These are phyloP conservation scores for Cubamyces sp. DNA, from an alignment of 768 basidiomycete species.

Conservation along the genomic window DNA sequence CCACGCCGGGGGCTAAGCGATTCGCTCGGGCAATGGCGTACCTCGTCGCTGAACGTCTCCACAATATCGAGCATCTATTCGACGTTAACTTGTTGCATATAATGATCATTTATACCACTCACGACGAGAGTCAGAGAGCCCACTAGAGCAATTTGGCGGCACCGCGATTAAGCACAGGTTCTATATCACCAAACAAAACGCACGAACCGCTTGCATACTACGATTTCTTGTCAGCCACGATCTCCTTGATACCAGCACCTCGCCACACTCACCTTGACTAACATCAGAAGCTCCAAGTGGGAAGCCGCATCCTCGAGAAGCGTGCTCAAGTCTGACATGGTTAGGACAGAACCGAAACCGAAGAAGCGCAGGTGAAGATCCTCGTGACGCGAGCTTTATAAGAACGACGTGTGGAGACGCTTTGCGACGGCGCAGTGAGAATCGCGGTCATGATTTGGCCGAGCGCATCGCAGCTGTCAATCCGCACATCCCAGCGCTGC, in stretches of 20 bases:
- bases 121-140: background rate
- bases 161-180: background rate
- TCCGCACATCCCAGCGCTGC: no score
- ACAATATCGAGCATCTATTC: background rate
- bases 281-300: background rate
- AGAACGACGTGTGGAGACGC: no score
- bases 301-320: background rate
- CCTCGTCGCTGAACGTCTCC: conserved; percentile 11
- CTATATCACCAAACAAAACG: background rate
- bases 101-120: background rate
- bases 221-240: no score
- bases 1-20: background rate
- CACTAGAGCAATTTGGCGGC: background rate
- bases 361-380: background rate
- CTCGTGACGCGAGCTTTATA: background rate
- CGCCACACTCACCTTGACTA: background rate
- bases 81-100: no score
- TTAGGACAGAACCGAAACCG: background rate
- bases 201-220: background rate
- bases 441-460: no score
- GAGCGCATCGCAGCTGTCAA: no score
- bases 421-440: no score
- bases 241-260: no score
- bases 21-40: background rate
- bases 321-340: background rate